phyloP scores from a whole-genome alignment of 768 basidiomycete species.

The Termitomyces sp. region DNA sequence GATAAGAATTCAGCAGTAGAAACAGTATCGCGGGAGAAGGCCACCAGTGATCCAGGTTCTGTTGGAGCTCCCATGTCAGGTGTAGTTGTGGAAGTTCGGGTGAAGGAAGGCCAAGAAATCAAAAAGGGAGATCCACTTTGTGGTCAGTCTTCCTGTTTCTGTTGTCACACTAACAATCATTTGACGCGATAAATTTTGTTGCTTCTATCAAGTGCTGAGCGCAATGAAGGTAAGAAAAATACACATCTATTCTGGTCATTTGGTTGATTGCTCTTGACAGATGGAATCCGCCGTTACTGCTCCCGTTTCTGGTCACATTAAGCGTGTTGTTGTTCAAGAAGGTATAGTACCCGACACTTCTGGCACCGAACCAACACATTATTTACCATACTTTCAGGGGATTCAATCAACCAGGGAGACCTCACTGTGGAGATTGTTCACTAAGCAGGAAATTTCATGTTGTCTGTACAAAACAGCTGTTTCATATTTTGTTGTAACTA shows the following conservation, averaged over 20 bases:
- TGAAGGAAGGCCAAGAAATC: slow-evolving; percentile 96
- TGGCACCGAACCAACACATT: background rate
- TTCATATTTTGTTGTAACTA: background rate
- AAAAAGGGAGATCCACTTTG: slow-evolving; percentile 97
- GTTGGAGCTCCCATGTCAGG: slow-evolving; percentile 98
- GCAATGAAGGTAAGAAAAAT: slow-evolving; percentile 83
- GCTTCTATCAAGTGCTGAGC: slow-evolving; percentile 62
- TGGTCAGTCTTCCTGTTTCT: slow-evolving; percentile 46
- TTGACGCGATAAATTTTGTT: slow-evolving; percentile 14
- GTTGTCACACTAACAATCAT: slow-evolving; percentile 10
- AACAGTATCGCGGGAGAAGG: slow-evolving; percentile 91
- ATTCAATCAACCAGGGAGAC: slow-evolving; percentile 94
- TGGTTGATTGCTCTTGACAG: slow-evolving; percentile 35
- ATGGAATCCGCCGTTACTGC: slow-evolving; percentile 98
- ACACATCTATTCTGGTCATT: slow-evolving; percentile 1
- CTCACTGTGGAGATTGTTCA: slow-evolving; percentile 80
- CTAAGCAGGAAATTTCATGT: slow-evolving; percentile 9
- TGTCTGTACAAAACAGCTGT: slow-evolving; percentile 1
- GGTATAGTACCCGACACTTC: slow-evolving; percentile 35
- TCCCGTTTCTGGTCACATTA: slow-evolving; percentile 94
- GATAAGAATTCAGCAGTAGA: slow-evolving; percentile 98
- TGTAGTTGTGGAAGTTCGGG: slow-evolving; percentile 96
- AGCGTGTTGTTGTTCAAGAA: slow-evolving; percentile 88
- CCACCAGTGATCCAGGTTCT: slow-evolving; percentile 90
- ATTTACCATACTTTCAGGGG: slow-evolving; percentile 43